Base-by-base conservation (phyloP, 2,329 filamentous ascomycete genomes). In the Aotearoamyces nothofagi region DNA sequence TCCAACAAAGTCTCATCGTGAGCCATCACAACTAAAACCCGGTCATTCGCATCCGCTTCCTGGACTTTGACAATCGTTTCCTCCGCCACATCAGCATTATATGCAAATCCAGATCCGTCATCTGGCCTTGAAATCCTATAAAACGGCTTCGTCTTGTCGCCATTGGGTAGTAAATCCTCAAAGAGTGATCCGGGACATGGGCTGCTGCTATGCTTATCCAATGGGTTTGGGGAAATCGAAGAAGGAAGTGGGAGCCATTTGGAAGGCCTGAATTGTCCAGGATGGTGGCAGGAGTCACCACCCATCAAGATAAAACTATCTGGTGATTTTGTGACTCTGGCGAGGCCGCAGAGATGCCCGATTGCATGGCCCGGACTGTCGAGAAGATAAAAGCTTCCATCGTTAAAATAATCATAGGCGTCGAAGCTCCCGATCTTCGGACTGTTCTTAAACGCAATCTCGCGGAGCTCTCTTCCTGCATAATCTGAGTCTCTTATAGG, bases 361-460 rank as follows among this genome's bases (percentile, higher is more conserved):
- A 61, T 44, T 0, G 57, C 54, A 39, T 69, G 64, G 2, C 67
- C 67, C 0, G 64, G 63, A 3, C 57, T 55, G 36, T 65, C 51
- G 15, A 71, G 51, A 2, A 71, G 50, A 39, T 67, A 69, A 37
- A 71, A 66, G 13, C 50, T 57, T 2, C 64, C 66, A 39, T 71
- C 66, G 5, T 55, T 55, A 31, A 67, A 70, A 40, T 58, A 69
- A 39, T 70, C 66, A 20, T 50, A 46, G 1, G 61, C 60, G 19
- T 50, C 40, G 39, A 63, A 64, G 6, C 52, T 41, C 2, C 58
- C 61, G 12, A 65, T 57, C 33, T 55, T 51, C 3, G 58, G 32
- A 4, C 38, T 43, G n/a, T 43, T 35, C 23, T 48, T 40, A 22
- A 51, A 47, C n/a, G 45, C 34, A 19, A 58, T 41, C 22, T 49